Evolutionary conservation across 805 yeast genomes (phyloP).

Genomic region (Metschnikowia kofuensis): DNA sequence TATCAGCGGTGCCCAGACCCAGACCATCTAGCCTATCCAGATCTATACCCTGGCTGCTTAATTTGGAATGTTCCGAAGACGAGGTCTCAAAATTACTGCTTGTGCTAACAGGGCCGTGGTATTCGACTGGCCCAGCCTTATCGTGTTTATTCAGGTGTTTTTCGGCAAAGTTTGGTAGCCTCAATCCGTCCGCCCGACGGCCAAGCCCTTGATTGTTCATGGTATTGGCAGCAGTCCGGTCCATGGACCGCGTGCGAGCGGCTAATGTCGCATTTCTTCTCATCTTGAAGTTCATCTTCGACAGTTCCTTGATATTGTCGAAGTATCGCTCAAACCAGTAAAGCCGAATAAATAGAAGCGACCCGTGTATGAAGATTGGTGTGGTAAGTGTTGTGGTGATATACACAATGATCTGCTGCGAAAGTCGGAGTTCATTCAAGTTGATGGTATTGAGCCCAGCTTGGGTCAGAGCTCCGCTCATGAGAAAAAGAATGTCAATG

Average conservation of each 20-base stretch:
- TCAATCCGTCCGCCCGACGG: background rate
- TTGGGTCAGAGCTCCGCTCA: slow-evolving; percentile 79
- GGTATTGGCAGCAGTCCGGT: slow-evolving; percentile 27
- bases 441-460: slow-evolving; percentile 88
- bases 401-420: slow-evolving; percentile 78
- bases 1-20: background rate
- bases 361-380: slow-evolving; percentile 85
- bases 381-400: slow-evolving; percentile 65
- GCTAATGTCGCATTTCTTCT: slow-evolving; percentile 75
- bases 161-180: background rate
- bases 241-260: slow-evolving; percentile 41
- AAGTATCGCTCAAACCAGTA: slow-evolving; percentile 89
- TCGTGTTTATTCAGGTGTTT: background rate
- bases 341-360: slow-evolving; percentile 70
- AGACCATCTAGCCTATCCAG: background rate
- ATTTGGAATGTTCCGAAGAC: slow-evolving; percentile 9
- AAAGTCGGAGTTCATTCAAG: slow-evolving; percentile 57
- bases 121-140: background rate
- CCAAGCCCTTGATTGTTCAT: slow-evolving; percentile 33
- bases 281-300: slow-evolving; percentile 78
- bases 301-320: slow-evolving; percentile 72
- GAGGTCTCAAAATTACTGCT: slow-evolving; percentile 5
- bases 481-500: slow-evolving; percentile 75
- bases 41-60: slow-evolving; percentile 3
- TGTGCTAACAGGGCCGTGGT: background rate